phyloP scores from a whole-genome alignment of 208 protist species.

The Herpetomonas tarakana region DNA sequence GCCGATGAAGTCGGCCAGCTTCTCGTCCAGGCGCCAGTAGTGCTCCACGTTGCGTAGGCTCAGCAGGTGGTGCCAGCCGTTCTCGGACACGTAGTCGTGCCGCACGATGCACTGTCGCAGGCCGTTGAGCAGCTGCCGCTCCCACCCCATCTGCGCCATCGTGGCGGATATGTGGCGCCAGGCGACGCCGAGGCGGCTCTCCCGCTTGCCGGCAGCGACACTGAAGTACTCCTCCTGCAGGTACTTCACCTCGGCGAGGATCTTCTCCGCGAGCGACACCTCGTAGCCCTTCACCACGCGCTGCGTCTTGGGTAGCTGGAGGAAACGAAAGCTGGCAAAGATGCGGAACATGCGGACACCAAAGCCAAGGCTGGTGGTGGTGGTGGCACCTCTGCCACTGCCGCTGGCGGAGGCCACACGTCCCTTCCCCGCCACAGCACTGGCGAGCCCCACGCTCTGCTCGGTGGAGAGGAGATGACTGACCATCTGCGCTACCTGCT shows the following conservation, averaged over 20 bases:
- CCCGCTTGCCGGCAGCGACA: conserved; percentile 36
- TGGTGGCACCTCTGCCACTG: conserved; percentile 3
- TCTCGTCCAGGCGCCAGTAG: conserved; percentile 70
- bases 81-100: conserved; percentile 70
- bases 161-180: conserved; percentile 50
- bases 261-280: conserved; percentile 57
- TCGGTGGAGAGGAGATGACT: conserved; percentile 59
- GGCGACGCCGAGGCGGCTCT: conserved; percentile 39
- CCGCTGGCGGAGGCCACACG: background rate
- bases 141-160: conserved; percentile 71
- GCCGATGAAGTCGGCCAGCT: conserved; percentile 74
- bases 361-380: conserved; percentile 22
- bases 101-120: conserved; percentile 54
- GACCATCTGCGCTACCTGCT: conserved; percentile 61
- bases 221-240: conserved; percentile 77
- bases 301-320: conserved; percentile 64
- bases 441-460: conserved; percentile 7
- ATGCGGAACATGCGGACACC: conserved; percentile 47
- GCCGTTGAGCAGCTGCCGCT: conserved; percentile 47
- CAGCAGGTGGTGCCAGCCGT: conserved; percentile 87
- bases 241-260: conserved; percentile 47
- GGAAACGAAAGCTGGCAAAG: conserved; percentile 68
- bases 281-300: conserved; percentile 66
- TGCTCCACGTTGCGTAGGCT: conserved; percentile 79
- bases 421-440: background rate